Conservation (phyloP, 2,329 filamentous ascomycete genomes). For the Lecanoromycetidae sp. region DNA sequence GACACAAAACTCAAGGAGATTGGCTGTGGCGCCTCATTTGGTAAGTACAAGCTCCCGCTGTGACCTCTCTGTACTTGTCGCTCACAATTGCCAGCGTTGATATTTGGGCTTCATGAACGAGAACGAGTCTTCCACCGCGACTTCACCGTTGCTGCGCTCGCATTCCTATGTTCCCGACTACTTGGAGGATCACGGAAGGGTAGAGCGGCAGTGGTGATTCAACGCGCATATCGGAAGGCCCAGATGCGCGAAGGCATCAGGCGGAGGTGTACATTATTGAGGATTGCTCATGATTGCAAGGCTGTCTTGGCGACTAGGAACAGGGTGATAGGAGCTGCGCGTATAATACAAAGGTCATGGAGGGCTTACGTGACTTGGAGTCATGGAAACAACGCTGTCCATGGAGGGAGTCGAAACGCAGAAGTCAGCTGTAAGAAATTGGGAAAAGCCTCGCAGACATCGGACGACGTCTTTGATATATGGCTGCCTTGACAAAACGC, state of each 20-base stretch:
- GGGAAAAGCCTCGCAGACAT: background rate
- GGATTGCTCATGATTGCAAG: constrained; percentile 28
- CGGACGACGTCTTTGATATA: background rate
- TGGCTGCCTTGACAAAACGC: background rate
- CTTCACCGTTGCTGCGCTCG: constrained; percentile 45
- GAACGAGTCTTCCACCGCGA: constrained; percentile 39
- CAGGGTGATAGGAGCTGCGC: constrained; percentile 4
- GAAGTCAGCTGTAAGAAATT: background rate
- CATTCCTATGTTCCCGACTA: constrained; percentile 48
- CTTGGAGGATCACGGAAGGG: constrained; percentile 38
- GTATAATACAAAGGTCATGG: constrained; percentile 6
- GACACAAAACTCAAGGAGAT: constrained; percentile 29
- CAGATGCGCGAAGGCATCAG: constrained; percentile 23
- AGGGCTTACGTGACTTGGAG: background rate
- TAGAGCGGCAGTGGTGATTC: constrained; percentile 42
- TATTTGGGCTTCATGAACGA: background rate
- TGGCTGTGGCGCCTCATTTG: constrained; percentile 27
- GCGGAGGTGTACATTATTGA: constrained; percentile 29
- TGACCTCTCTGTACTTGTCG: background rate
- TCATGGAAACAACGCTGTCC: background rate
- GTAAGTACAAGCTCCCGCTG: background rate
- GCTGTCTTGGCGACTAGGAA: background rate
- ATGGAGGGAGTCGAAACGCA: background rate
- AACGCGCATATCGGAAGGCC: constrained; percentile 37
- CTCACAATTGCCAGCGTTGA: constrained; percentile 7